Conservation (phyloP, 768 basidiomycete genomes). For the Leccinum rimulosum region DNA sequence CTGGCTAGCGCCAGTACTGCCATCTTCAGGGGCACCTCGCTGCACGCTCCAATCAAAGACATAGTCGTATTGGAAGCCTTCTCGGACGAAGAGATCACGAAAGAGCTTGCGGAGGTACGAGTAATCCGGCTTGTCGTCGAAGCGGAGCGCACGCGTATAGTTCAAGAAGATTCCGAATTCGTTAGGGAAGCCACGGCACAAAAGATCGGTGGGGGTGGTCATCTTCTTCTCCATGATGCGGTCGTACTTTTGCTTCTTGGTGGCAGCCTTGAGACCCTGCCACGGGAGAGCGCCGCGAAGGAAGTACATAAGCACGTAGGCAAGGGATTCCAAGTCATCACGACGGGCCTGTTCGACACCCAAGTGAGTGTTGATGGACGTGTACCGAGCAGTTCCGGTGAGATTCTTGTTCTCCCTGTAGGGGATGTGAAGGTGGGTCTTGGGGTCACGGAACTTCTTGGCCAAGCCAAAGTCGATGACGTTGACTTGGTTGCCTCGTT, state of each 20-base stretch:
- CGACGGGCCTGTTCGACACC: constrained; percentile 98
- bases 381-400: constrained; percentile 98
- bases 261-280: constrained; percentile 99
- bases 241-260: constrained; percentile 99
- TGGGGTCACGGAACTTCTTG: constrained; percentile 99
- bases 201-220: constrained; percentile 94
- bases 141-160: constrained; percentile 97
- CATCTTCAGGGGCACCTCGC: constrained; percentile 67
- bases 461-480: constrained; percentile 98
- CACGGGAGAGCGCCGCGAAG: constrained; percentile 96
- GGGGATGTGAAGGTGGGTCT: constrained; percentile 99
- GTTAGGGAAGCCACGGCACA: constrained; percentile 99
- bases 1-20: constrained; percentile 54
- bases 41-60: constrained; percentile 99
- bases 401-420: constrained; percentile 99
- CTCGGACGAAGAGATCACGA: constrained; percentile 95
- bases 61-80: constrained; percentile 99
- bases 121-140: constrained; percentile 99
- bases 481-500: constrained; percentile 99
- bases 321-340: constrained; percentile 96
- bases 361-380: constrained; percentile 98
- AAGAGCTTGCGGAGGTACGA: constrained; percentile 99
- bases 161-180: constrained; percentile 99
- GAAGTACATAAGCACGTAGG: constrained; percentile 99
- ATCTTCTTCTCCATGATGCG: constrained; percentile 99